Evolutionary conservation across 208 protist genomes (phyloP), one percentile per base, ranked within the genome.

Genomic region (Herpetomonas tarakana): DNA sequence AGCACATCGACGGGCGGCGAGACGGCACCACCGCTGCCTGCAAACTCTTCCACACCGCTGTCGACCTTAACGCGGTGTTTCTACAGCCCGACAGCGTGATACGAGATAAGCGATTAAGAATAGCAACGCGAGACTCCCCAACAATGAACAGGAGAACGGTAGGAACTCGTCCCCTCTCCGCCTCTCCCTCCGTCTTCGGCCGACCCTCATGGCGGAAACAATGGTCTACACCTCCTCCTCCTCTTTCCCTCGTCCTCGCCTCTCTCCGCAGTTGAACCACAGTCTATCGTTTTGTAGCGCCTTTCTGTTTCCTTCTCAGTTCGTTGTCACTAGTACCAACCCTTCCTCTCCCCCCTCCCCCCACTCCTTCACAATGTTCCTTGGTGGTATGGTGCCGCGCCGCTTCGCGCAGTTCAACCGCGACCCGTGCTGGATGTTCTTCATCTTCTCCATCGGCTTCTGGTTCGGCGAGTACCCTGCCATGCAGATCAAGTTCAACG

Each of bases 401-500:
- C 81, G 78, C 44, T 94, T 94, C 53, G 62, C 66, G 45, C 84
- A 92, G 74, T 91, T 91, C 67, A 92, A 90, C 66, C 78, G 83
- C 56, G 84, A 94, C 61, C 84, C 84, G 3, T 77, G 71, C 44
- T 92, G 84, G 88, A 87, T 86, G 77, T 81, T 91, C 67, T 88
- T 90, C 64, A 83, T 83, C 67, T 92, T 92, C 66, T 76, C 75
- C 41, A 46, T 92, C 28, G 88, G 88, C 24, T 72, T 77, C 35
- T 94, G 85, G 77, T 57, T 78, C 31, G 85, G 88, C 44, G 88
- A 94, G 62, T 94, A 94, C 65, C 83, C 81, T 18, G 81, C 82
- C 49, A 81, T 94, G 77, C 69, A 79, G 56, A 82, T 90, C 68
- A 94, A 94, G 71, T 90, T 87, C 68, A 94, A 91, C 71, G 84